These are phyloP conservation scores for Cryptococcus sp. DNA, from an alignment of 1,284 basidiomycete genomes.

Conservation along the genomic window DNA sequence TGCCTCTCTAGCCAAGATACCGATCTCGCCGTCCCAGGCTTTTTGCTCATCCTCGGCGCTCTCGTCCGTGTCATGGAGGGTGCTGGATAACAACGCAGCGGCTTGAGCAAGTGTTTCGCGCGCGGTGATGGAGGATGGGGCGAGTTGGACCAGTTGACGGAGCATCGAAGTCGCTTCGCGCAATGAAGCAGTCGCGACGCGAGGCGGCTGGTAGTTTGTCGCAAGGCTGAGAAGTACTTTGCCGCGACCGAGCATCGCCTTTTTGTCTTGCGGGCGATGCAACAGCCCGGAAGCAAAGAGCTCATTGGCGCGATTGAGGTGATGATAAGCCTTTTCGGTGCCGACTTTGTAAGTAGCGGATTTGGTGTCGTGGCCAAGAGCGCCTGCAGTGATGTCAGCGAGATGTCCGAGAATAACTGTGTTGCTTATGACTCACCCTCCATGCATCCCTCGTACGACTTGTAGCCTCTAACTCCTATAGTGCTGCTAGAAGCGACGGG, in stretches of 20 bases:
- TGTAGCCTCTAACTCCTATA: slow-evolving; percentile 20
- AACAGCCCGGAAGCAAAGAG: slow-evolving; percentile 40
- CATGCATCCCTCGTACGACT: slow-evolving; percentile 44
- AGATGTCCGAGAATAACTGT: background rate
- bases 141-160: slow-evolving; percentile 25
- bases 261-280: slow-evolving; percentile 28
- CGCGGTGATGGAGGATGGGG: slow-evolving; percentile 33
- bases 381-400: slow-evolving; percentile 26
- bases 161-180: slow-evolving; percentile 33
- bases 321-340: slow-evolving; percentile 47
- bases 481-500: slow-evolving; percentile 9
- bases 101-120: slow-evolving; percentile 34
- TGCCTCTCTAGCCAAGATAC: slow-evolving; percentile 40
- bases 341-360: slow-evolving; percentile 38
- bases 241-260: slow-evolving; percentile 40
- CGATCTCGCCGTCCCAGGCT: slow-evolving; percentile 40
- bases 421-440: slow-evolving; percentile 40
- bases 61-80: slow-evolving; percentile 31
- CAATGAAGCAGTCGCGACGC: slow-evolving; percentile 31
- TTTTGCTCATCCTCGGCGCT: slow-evolving; percentile 31
- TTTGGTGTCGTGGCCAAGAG: slow-evolving; percentile 46
- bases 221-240: slow-evolving; percentile 45
- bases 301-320: slow-evolving; percentile 44
- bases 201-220: slow-evolving; percentile 35
- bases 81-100: slow-evolving; percentile 31